These are phyloP conservation scores for Helianthus annuus DNA, from an alignment of 129 eudicot genomes.

Conservation along the genomic window DNA sequence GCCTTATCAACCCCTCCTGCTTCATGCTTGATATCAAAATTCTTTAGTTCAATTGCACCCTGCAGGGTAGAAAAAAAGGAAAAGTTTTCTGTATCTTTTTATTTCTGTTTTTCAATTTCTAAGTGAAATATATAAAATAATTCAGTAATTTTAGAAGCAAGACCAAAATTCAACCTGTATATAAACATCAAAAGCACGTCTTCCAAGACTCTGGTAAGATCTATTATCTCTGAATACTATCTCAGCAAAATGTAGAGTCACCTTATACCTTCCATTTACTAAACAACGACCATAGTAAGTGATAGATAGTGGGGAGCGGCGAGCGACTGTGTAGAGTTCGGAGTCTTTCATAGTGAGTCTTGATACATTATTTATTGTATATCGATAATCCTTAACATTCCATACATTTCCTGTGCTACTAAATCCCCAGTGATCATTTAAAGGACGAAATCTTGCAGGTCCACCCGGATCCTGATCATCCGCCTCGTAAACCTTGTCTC, in stretches of 20 bases:
- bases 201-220: conserved; percentile 58
- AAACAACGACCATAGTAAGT: conserved; percentile 69
- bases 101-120: neutral
- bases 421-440: conserved; percentile 42
- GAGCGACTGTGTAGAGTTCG: conserved; percentile 56
- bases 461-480: conserved; percentile 40
- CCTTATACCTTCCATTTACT: conserved; percentile 57
- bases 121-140: too few relatives aligned
- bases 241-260: conserved; percentile 68
- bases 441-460: conserved; percentile 29
- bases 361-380: conserved; percentile 30
- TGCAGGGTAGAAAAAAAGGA: conserved; percentile 8
- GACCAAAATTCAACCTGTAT: conserved; percentile 45
- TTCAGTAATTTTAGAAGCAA: neutral
- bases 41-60: conserved; percentile 41
- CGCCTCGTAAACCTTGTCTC: conserved; percentile 36
- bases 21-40: conserved; percentile 48
- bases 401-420: conserved; percentile 52
- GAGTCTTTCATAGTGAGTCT: conserved; percentile 41
- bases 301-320: conserved; percentile 51
- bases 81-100: neutral
- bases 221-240: conserved; percentile 45
- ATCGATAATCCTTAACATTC: neutral
- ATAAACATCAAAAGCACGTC: conserved; percentile 63
- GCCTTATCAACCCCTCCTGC: conserved; percentile 55